These are phyloP conservation scores for Diaporthe sp. DNA, from an alignment of 2,329 filamentous ascomycete genomes.

Conservation along the genomic window DNA sequence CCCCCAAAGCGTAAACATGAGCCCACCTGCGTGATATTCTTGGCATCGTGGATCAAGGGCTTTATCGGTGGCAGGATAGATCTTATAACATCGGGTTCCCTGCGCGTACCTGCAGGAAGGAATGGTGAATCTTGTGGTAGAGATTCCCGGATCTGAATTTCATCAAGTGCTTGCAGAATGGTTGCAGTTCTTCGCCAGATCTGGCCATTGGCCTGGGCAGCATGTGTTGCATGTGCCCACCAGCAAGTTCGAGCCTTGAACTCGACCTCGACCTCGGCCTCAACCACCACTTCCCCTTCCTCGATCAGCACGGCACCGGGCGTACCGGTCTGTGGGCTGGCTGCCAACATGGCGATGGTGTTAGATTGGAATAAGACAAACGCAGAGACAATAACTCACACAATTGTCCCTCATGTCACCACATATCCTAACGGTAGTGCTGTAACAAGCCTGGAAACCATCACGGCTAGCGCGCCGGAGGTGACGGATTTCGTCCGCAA, in stretches of 20 bases:
- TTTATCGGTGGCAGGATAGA: background rate
- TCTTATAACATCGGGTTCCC: conserved; percentile 11
- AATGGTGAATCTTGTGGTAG: background rate
- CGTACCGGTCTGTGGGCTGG: conserved; percentile 17
- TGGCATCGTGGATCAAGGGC: background rate
- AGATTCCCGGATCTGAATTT: background rate
- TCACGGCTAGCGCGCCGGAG: background rate
- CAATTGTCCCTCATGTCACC: conserved; percentile 25
- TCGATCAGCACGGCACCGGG: background rate
- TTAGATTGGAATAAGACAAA: conserved; percentile 23
- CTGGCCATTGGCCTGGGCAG: conserved; percentile 20
- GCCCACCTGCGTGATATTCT: background rate
- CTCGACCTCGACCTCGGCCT: conserved; percentile 4
- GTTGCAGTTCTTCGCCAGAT: background rate
- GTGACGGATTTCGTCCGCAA: conserved; percentile 22
- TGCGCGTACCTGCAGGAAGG: conserved; percentile 13
- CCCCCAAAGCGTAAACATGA: conserved; percentile 17
- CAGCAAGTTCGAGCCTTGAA: conserved; percentile 18
- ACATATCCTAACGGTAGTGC: conserved; percentile 22
- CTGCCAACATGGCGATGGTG: conserved; percentile 19
- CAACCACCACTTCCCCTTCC: background rate
- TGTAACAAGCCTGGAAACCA: conserved; percentile 22
- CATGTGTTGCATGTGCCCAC: conserved; percentile 2
- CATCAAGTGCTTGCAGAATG: conserved; percentile 12
- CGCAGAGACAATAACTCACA: conserved; percentile 27